Evolutionary conservation across 495 filamentous ascomycete genomes (phyloP).

Genomic region (Penicillium argentinense): DNA sequence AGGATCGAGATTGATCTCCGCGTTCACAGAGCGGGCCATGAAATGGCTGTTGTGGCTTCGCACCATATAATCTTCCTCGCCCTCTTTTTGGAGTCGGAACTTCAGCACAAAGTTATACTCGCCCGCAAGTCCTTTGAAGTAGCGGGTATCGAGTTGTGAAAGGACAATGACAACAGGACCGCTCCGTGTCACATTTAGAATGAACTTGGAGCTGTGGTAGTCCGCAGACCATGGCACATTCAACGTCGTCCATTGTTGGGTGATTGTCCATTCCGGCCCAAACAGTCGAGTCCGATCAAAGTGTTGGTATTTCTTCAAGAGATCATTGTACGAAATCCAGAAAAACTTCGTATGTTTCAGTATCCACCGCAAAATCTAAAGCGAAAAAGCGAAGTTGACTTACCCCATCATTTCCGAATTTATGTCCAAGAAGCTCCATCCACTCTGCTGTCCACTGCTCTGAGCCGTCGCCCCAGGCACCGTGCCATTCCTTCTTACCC

Average conservation of each 20-base stretch:
- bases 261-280: slow-evolving; percentile 76
- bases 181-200: slow-evolving; percentile 62
- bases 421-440: slow-evolving; percentile 75
- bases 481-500: slow-evolving; percentile 82
- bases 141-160: slow-evolving; percentile 70
- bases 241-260: slow-evolving; percentile 81
- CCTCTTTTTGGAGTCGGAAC: slow-evolving; percentile 80
- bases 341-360: slow-evolving; percentile 47
- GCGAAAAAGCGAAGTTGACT: not conserved
- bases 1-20: slow-evolving; percentile 77
- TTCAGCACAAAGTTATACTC: slow-evolving; percentile 75
- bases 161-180: slow-evolving; percentile 78
- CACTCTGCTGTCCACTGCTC: slow-evolving; percentile 91
- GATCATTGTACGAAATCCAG: slow-evolving; percentile 76
- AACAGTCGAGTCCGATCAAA: slow-evolving; percentile 91
- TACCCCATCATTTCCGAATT: slow-evolving; percentile 85
- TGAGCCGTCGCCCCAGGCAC: slow-evolving; percentile 83
- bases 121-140: slow-evolving; percentile 81
- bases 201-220: slow-evolving; percentile 82
- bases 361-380: not conserved
- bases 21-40: slow-evolving; percentile 76
- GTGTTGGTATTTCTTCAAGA: slow-evolving; percentile 77
- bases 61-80: slow-evolving; percentile 81
- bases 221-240: slow-evolving; percentile 83
- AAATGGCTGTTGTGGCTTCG: slow-evolving; percentile 69